Percentiles rank a stretch among this genome's conserved stretches.
phyloP scores from a whole-genome alignment of 1,284 basidiomycete species.

The Stygiomarasmius scandens region DNA sequence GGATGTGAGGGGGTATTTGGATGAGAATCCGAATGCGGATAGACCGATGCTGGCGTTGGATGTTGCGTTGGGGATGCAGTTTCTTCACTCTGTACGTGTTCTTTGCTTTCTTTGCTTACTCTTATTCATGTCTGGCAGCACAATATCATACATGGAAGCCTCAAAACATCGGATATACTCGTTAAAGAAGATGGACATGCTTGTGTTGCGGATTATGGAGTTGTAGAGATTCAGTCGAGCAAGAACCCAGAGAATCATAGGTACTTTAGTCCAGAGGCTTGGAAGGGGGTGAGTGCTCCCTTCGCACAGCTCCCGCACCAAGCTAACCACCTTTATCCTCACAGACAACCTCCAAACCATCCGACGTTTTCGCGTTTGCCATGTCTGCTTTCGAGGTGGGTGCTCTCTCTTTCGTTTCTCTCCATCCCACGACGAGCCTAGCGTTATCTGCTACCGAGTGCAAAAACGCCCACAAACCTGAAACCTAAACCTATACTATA shows the following conservation, averaged over 20 bases:
- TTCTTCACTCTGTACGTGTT: constrained; percentile 23
- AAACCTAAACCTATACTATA: too few relatives aligned
- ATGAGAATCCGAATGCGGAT: constrained; percentile 10
- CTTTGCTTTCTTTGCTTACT: neutral
- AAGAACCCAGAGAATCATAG: constrained; percentile 21
- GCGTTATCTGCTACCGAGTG: too few relatives aligned
- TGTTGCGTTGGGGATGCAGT: constrained; percentile 25
- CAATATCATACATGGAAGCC: constrained; percentile 23
- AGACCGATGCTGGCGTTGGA: constrained; percentile 22
- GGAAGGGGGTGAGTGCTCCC: constrained; percentile 33
- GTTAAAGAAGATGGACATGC: constrained; percentile 19
- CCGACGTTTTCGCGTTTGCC: constrained; percentile 30
- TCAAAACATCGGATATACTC: constrained; percentile 27
- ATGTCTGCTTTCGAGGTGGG: constrained; percentile 29
- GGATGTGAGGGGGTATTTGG: constrained; percentile 9
- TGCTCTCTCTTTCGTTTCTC: neutral
- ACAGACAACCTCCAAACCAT: constrained; percentile 25
- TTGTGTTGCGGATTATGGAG: constrained; percentile 26
- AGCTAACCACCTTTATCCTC: neutral
- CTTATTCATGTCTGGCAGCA: constrained; percentile 11
- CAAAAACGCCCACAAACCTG: too few relatives aligned
- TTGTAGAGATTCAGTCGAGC: constrained; percentile 24
- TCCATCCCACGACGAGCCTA: too few relatives aligned
- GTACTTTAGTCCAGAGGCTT: constrained; percentile 31
- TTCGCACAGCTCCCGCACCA: too few relatives aligned